Percentiles rank a stretch among this genome's conserved stretches.
Conservation (phyloP, 2,329 filamentous ascomycete genomes). For the Cercospora sojina region DNA sequence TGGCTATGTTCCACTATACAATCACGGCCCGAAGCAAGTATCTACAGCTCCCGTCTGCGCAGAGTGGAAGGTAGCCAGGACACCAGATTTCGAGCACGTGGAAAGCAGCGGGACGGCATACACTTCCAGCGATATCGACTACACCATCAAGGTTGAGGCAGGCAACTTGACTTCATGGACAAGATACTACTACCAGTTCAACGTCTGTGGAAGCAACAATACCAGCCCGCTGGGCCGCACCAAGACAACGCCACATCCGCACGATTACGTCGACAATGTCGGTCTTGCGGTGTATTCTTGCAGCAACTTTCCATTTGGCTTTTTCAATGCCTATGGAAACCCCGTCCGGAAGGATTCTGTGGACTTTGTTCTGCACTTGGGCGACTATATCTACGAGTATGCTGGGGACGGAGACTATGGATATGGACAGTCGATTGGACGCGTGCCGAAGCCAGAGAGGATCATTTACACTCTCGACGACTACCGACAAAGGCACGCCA, state of each 20-base stretch:
- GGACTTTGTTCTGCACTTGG: constrained; percentile 49
- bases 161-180: constrained; percentile 62
- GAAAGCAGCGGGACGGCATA: constrained; percentile 61
- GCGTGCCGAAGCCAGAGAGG: constrained; percentile 54
- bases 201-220: constrained; percentile 62
- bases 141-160: constrained; percentile 72
- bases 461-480: constrained; percentile 56
- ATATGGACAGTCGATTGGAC: constrained; percentile 53
- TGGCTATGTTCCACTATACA: constrained; percentile 55
- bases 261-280: constrained; percentile 58
- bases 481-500: constrained; percentile 59
- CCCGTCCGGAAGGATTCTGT: constrained; percentile 46
- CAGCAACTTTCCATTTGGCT: constrained; percentile 57
- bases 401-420: constrained; percentile 42
- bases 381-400: constrained; percentile 66
- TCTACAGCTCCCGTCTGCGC: constrained; percentile 66
- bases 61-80: constrained; percentile 60
- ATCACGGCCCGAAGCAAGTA: constrained; percentile 55
- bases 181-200: constrained; percentile 69
- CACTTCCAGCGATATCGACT: constrained; percentile 73
- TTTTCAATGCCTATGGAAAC: constrained; percentile 42
- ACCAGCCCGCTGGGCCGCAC: constrained; percentile 65
- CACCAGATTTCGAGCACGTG: constrained; percentile 49
- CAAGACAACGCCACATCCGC: constrained; percentile 63
- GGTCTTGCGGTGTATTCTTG: constrained; percentile 70